A percentile compares a stretch with the other conserved stretches of the same genome.
phyloP scores from a whole-genome alignment of 108 stramenopile species.

The Nannochloropsis oceanica region DNA sequence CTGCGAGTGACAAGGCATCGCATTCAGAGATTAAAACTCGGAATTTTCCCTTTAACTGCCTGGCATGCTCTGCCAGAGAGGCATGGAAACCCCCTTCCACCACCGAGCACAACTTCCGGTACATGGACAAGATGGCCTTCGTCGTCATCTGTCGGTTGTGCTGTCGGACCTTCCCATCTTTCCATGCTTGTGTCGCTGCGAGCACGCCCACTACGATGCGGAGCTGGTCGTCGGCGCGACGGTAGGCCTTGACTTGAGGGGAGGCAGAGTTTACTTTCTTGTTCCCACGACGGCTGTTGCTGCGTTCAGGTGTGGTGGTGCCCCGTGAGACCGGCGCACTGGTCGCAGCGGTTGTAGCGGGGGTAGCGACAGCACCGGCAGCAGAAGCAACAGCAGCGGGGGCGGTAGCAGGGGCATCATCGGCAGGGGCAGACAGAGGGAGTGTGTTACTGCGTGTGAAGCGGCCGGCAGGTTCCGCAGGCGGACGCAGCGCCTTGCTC shows the following conservation, averaged over 20 bases:
- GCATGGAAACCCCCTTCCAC: not conserved
- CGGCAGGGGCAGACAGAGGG: not conserved
- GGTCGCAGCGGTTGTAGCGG: not conserved
- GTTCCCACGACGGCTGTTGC: no score
- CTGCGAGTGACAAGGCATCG: not conserved
- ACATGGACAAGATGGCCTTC: not conserved
- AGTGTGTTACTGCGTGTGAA: not conserved
- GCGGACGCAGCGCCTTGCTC: not conserved
- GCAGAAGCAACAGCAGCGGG: not conserved
- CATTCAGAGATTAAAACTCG: not conserved
- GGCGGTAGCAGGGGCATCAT: not conserved
- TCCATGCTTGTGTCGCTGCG: not conserved
- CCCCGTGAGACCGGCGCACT: not conserved
- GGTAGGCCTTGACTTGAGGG: not conserved
- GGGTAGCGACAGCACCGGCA: not conserved
- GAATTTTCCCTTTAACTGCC: not conserved
- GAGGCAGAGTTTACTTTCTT: no score
- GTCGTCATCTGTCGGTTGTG: not conserved
- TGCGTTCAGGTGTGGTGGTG: not conserved
- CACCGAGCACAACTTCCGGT: not conserved
- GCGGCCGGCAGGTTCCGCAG: not conserved
- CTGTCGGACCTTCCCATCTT: not conserved
- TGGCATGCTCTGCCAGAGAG: not conserved
- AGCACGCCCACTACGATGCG: not conserved
- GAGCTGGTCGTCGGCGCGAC: not conserved